These are phyloP conservation scores for Pestalotiopsis fici DNA, from an alignment of 2,329 filamentous ascomycete genomes.

Conservation along the genomic window DNA sequence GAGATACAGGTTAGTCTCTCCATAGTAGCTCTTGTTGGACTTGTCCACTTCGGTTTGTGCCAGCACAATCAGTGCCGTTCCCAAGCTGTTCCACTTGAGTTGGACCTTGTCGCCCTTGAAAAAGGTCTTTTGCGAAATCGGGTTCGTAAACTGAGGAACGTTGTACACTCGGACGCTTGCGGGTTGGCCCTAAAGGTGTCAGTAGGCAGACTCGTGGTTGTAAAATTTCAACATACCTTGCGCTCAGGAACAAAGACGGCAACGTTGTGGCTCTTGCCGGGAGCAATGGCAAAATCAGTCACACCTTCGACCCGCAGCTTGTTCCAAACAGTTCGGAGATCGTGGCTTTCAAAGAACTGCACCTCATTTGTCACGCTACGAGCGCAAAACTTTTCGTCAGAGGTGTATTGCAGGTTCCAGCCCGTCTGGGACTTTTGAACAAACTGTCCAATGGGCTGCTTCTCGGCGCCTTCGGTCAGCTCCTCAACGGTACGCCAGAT, in stretches of 20 bases:
- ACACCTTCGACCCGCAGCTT: constrained; percentile 93
- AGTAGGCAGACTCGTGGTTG: constrained; percentile 20
- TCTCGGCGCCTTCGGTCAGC: constrained; percentile 59
- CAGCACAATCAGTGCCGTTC: constrained; percentile 89
- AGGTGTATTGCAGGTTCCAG: constrained; percentile 97
- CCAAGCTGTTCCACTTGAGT: constrained; percentile 94
- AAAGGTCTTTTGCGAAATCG: constrained; percentile 96
- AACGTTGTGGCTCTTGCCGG: constrained; percentile 86
- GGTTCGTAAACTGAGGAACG: constrained; percentile 79
- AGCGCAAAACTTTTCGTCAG: constrained; percentile 90
- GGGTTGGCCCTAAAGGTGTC: constrained; percentile 81
- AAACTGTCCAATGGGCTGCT: constrained; percentile 80
- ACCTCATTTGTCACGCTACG: constrained; percentile 96
- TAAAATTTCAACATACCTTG: constrained; percentile 65
- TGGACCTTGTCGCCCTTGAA: constrained; percentile 99
- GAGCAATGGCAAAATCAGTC: constrained; percentile 83
- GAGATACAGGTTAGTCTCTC: constrained; percentile 95
- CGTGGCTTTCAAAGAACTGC: constrained; percentile 90
- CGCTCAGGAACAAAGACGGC: constrained; percentile 95
- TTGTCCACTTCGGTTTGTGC: constrained; percentile 98
- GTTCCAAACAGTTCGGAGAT: constrained; percentile 88
- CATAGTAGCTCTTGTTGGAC: constrained; percentile 98
- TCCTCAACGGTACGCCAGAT: constrained; percentile 87
- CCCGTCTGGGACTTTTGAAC: constrained; percentile 95
- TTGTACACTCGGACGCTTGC: constrained; percentile 93